Evolutionary conservation across 2,329 filamentous ascomycete species (phyloP).

Genomic region (Colletotrichum sp.): DNA sequence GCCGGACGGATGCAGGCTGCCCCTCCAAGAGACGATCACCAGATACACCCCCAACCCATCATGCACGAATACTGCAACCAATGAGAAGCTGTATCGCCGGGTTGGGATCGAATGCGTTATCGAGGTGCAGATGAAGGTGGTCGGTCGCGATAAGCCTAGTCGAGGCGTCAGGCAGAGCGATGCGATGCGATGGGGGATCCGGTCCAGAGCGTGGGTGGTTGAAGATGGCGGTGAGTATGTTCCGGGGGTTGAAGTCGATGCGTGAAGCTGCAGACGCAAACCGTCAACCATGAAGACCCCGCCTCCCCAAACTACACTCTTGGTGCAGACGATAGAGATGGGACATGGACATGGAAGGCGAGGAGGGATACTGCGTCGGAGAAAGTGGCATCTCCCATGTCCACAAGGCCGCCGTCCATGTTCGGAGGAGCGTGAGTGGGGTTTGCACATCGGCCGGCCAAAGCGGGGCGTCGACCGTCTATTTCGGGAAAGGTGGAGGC

Average conservation of each 20-base stretch:
- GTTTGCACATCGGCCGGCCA: not conserved
- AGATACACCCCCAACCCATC: conserved; percentile 21
- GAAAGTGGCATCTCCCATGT: not conserved
- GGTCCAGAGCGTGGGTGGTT: not conserved
- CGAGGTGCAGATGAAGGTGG: not conserved
- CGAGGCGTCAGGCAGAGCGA: not conserved
- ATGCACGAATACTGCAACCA: conserved; percentile 2
- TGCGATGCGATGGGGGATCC: not conserved
- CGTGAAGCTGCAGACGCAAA: not conserved
- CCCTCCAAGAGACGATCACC: conserved; percentile 19
- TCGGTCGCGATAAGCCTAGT: not conserved
- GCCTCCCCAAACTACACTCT: not conserved
- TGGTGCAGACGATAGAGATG: not conserved
- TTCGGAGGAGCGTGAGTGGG: not conserved
- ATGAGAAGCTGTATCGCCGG: not conserved
- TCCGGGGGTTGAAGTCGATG: not conserved
- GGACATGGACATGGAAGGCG: not conserved
- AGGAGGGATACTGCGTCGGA: conserved; percentile 1
- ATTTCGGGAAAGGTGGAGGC: conserved; percentile 14
- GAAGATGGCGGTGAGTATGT: not conserved
- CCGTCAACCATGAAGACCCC: not conserved
- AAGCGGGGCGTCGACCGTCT: conserved; percentile 3
- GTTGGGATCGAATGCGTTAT: not conserved
- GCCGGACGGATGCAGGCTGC: conserved; percentile 7
- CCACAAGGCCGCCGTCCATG: not conserved